Evolutionary conservation across 2,329 filamentous ascomycete species (phyloP).

Genomic region (Fusarium udum): DNA sequence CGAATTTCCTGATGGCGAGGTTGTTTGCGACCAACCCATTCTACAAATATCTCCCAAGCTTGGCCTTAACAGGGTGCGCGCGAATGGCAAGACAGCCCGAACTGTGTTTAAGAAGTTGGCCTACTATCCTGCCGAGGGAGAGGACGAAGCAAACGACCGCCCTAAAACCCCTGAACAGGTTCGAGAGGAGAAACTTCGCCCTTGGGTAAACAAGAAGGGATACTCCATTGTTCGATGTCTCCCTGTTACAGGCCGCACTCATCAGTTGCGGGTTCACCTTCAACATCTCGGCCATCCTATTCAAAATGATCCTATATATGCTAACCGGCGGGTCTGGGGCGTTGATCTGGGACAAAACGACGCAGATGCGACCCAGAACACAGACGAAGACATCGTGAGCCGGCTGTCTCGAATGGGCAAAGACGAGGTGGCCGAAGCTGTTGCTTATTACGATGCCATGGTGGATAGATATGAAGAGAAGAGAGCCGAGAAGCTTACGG

Average conservation of each 20-base stretch:
- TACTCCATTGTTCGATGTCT: conserved; percentile 96
- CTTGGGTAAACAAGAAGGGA: conserved; percentile 69
- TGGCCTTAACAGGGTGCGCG: conserved; percentile 91
- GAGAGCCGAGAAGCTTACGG: conserved; percentile 93
- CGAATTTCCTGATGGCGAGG: conserved; percentile 88
- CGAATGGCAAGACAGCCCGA: conserved; percentile 87
- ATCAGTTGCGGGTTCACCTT: conserved; percentile 93
- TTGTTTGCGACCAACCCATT: conserved; percentile 93
- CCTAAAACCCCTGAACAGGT: conserved; percentile 39
- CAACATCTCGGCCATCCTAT: conserved; percentile 96
- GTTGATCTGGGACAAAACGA: conserved; percentile 75
- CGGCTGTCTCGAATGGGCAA: conserved; percentile 92
- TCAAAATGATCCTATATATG: conserved; percentile 97
- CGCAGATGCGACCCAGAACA: conserved; percentile 72
- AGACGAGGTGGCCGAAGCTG: conserved; percentile 87
- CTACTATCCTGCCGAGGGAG: conserved; percentile 74
- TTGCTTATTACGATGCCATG: conserved; percentile 94
- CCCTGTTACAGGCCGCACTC: conserved; percentile 91
- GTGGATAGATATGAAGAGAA: conserved; percentile 88
- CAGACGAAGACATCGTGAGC: conserved; percentile 90
- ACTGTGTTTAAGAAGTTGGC: conserved; percentile 92
- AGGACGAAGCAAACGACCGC: conserved; percentile 36
- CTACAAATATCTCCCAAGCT: conserved; percentile 94
- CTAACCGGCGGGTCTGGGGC: conserved; percentile 92
- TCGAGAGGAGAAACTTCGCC: conserved; percentile 43